Percentiles rank a stretch among this genome's conserved stretches.
These are phyloP conservation scores for Ottelia alismoides DNA, from an alignment of 106 monocot genomes.

Conservation along the genomic window DNA sequence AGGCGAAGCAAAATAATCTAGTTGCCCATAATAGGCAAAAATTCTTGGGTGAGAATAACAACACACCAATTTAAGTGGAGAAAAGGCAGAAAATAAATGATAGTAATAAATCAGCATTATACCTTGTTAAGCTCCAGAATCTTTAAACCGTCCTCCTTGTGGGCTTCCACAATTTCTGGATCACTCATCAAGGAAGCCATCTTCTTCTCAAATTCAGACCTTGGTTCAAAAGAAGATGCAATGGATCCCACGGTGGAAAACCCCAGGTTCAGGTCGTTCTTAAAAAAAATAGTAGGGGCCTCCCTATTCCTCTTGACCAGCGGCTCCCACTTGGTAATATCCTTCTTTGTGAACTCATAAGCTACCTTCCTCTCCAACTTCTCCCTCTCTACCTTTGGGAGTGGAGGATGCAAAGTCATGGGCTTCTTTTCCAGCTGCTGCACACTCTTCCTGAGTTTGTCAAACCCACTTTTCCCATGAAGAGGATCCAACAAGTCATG, in stretches of 20 bases:
- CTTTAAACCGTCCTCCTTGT: constrained; percentile 66
- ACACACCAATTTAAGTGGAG: too few species aligned
- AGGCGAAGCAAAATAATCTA: too few species aligned
- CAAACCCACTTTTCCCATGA: constrained; percentile 57
- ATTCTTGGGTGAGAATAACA: too few species aligned
- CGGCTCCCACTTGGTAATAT: constrained; percentile 89
- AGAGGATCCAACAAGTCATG: constrained; percentile 31
- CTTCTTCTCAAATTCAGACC: constrained; percentile 89
- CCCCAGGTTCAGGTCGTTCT: constrained; percentile 52
- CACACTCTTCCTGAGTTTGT: constrained; percentile 61
- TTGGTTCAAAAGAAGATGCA: constrained; percentile 59
- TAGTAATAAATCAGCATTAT: too few species aligned
- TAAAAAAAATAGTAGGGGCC: constrained; percentile 72
- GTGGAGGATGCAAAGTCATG: constrained; percentile 48
- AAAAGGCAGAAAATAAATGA: too few species aligned
- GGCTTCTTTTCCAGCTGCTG: constrained; percentile 25
- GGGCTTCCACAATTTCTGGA: constrained; percentile 55
- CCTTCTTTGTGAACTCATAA: constrained; percentile 66
- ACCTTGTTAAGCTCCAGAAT: constrained; percentile 90
- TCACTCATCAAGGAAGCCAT: constrained; percentile 48
- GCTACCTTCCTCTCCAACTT: constrained; percentile 72
- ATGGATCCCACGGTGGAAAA: constrained; percentile 73
- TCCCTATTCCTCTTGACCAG: constrained; percentile 89
- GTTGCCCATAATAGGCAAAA: too few species aligned
- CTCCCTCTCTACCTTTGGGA: constrained; percentile 67